Evolutionary conservation across 768 basidiomycete species (phyloP), one percentile per base, ranked within the genome.

Genomic region (Lepiota subincarnata): DNA sequence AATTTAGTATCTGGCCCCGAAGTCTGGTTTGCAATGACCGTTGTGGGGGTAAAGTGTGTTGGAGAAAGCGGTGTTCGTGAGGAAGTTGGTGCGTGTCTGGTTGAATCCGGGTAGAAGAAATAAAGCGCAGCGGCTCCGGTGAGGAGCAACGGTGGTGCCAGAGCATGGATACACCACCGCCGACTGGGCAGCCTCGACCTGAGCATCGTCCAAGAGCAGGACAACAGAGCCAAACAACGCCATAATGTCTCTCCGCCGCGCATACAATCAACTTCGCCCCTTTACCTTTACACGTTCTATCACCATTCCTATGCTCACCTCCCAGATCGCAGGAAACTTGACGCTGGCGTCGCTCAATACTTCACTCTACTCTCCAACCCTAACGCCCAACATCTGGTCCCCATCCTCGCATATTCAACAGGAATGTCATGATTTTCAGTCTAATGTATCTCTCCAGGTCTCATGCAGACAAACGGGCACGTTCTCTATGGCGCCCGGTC

Each of bases 1-100:
- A 92, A 68, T 56, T 84, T 87, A 10, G 86, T 80, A 60, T 82
- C 70, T 8, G 80, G 70, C 0, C 84, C 83, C 31, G 75, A 76
- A 45, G 67, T 60, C 56, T 80, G 74, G 38, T 73, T 82, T 0
- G 77, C 73, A n/a, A 75, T 66, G 12, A 92, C 70, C 4, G 76
- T 81, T 2, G 81, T 76, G 18, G 81, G 79, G 0, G 83, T 84
- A 61, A 90, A 85, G 56, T 76, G 72, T n/a, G 67, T 70, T 1
- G 80, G 72, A 10, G 74, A 74, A 6, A 82, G 62, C n/a, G 74
- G 68, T 22, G 59, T 61, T 34, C 63, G 62, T 24, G 63, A 55
- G 18, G 60, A 68, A 6, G 75, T 78, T 18, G 81, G 75, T 34
- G 75, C 71, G 34, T 68, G 69, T 8, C 75, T 70, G 4, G 79